Base-by-base conservation (phyloP, 225 moss, liverwort and hornwort species). In the Antitrichia curtipendula region DNA sequence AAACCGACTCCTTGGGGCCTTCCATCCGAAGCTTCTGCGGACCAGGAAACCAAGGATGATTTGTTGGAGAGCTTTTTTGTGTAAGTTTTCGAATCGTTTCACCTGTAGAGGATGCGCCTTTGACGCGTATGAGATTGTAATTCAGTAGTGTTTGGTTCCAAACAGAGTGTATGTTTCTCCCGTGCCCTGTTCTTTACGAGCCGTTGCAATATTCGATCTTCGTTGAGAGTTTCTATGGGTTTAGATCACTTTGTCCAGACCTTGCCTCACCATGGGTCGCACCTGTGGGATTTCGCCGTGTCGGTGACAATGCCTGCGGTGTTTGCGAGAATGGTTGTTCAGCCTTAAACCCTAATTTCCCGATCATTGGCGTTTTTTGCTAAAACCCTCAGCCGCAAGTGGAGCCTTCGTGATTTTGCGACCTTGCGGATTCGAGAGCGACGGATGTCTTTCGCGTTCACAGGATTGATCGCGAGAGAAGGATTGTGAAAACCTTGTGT, bases 271-370 rank as follows among this genome's bases (percentile, higher is more conserved):
- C 12, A 45, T 85, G 45, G 43, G 84, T 88, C 31, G 70, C 43
- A 29, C 5, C 36, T 73, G 22, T 11, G 58, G 41, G 47, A 52
- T 79, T 83, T 65, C 36, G 2, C 23, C 47, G 27, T 58, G 43
- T 52, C 19, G 47, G 78, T 53, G 71, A 24, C 50, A 66, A 87
- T 87, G 90, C 58, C 58, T 90, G 66, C 47, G 73, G 58, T 60
- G 72, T 65, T 81, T 52, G 60, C 36, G 76, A 72, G 56, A 78
- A 78, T 77, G 32, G n/a, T 38, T 64, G 20, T 78, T 23, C 60
- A 70, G 47, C 34, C 83, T 84, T 86, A 83, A 91, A 86, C 80
- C 91, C 91, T 91, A 89, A 89, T 74, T 58, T 70, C 60, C 16
- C 27, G 34, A 75, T 89, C 16, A 10, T 14, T 81, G 16, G 53